These are phyloP conservation scores for Pigoraptor vietnamica DNA, from an alignment of 78 protist species.

Conservation along the genomic window DNA sequence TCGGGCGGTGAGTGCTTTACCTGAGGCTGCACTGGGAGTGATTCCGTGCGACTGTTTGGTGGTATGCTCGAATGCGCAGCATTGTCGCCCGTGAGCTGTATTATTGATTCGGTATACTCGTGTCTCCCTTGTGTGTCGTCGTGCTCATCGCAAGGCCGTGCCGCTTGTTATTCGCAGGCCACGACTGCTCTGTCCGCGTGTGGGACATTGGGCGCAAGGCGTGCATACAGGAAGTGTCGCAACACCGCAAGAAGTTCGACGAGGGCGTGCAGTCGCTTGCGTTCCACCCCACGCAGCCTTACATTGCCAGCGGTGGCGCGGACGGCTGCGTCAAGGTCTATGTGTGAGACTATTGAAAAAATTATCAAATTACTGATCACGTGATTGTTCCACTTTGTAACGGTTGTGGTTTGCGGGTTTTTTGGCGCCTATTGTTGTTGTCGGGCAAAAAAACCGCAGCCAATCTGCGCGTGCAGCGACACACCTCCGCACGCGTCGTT, in stretches of 20 bases:
- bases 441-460: too few relatives aligned
- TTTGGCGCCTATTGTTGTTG: too few relatives aligned
- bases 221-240: conserved; percentile 20
- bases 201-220: conserved; percentile 21
- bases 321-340: conserved; percentile 26
- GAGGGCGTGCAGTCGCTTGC: conserved; percentile 14
- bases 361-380: background rate
- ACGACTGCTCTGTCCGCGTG: conserved; percentile 29
- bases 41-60: too few relatives aligned
- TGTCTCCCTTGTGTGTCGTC: background rate
- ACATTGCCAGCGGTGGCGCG: conserved; percentile 32
- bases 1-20: background rate
- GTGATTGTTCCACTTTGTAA: background rate
- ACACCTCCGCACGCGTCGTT: too few relatives aligned
- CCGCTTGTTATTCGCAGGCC: conserved; percentile 6
- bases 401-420: background rate
- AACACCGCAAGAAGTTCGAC: conserved; percentile 18
- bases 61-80: too few relatives aligned
- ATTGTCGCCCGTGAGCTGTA: too few relatives aligned
- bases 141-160: background rate
- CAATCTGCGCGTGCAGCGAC: too few relatives aligned
- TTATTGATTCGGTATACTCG: too few relatives aligned
- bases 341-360: background rate
- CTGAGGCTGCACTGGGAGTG: background rate
- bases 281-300: conserved; percentile 24